A percentile compares a stretch with the other conserved stretches of the same genome.
Conservation (phyloP, 2,329 filamentous ascomycete species). For the Monascus ruber region DNA sequence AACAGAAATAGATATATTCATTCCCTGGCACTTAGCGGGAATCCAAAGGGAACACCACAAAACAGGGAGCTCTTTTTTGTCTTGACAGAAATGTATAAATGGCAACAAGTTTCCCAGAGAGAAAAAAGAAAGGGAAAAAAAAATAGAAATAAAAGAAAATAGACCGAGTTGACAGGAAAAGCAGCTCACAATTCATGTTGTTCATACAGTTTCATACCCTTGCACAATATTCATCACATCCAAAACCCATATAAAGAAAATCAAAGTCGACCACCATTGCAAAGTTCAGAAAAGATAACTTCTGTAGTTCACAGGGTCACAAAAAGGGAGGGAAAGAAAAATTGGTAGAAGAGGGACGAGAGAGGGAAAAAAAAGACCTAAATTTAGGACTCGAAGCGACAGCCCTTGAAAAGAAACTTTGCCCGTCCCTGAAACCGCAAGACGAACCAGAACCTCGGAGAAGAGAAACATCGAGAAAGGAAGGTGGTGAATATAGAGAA, state of each 20-base stretch:
- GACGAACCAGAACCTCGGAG: neutral
- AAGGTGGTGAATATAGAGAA: neutral
- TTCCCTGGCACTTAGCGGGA: too few relatives aligned
- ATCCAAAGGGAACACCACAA: too few relatives aligned
- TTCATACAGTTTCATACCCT: slow-evolving; percentile 11
- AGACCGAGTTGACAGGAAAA: slow-evolving; percentile 3
- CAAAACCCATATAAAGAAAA: neutral
- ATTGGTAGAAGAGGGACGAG: neutral
- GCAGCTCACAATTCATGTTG: neutral
- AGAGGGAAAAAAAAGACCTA: neutral
- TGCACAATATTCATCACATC: slow-evolving; percentile 11
- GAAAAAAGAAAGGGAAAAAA: too few relatives aligned
- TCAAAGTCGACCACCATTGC: too few relatives aligned
- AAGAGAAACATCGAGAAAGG: neutral
- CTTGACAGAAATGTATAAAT: too few relatives aligned
- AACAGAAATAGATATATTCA: too few relatives aligned
- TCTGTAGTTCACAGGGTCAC: neutral
- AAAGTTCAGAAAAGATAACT: neutral
- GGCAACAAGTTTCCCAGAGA: too few relatives aligned
- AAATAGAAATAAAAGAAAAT: slow-evolving; percentile 4
- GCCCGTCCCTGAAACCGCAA: too few relatives aligned
- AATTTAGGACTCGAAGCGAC: too few relatives aligned
- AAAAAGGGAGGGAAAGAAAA: neutral
- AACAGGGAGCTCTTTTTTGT: too few relatives aligned
- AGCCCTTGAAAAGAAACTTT: too few relatives aligned